A percentile compares a stretch with the other conserved stretches of the same genome.
These are phyloP conservation scores for Termitomyces sp. DNA, from an alignment of 768 basidiomycete genomes.

Conservation along the genomic window DNA sequence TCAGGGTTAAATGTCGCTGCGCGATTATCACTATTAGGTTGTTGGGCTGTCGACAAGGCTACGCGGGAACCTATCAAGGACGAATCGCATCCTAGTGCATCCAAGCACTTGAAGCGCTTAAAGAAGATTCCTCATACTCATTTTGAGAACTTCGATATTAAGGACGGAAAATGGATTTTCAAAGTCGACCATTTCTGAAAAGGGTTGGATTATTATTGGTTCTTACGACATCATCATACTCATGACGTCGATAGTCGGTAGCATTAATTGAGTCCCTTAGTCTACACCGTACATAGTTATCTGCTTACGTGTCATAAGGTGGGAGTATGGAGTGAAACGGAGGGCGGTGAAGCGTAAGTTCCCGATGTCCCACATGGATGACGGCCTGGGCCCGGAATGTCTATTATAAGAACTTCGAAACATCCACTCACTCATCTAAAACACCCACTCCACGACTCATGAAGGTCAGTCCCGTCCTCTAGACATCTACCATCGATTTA, in stretches of 20 bases:
- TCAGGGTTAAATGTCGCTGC: slow-evolving; percentile 88
- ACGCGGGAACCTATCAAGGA: slow-evolving; percentile 89
- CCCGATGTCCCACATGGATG: slow-evolving; percentile 11
- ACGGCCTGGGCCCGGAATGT: not conserved
- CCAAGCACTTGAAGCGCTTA: slow-evolving; percentile 75
- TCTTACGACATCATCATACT: slow-evolving; percentile 2
- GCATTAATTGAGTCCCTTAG: slow-evolving; percentile 11
- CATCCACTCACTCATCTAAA: not conserved
- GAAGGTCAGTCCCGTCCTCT: slow-evolving; percentile 22
- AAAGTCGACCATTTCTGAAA: slow-evolving; percentile 85
- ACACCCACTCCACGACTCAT: slow-evolving; percentile 15
- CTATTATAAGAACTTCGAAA: slow-evolving; percentile 2
- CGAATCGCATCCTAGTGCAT: slow-evolving; percentile 55
- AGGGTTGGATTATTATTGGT: not conserved
- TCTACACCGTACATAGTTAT: slow-evolving; percentile 6
- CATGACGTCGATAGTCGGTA: slow-evolving; percentile 1
- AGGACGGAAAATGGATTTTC: slow-evolving; percentile 89
- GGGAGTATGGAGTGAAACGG: slow-evolving; percentile 2
- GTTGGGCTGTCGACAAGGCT: slow-evolving; percentile 90
- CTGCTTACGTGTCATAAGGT: not conserved
- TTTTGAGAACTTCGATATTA: slow-evolving; percentile 75
- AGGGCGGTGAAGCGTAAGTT: not conserved
- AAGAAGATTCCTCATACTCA: slow-evolving; percentile 81
- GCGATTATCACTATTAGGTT: slow-evolving; percentile 65
- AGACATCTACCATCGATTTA: slow-evolving; percentile 2